Evolutionary conservation across 75 land plant species (phyloP), one percentile per base, ranked within the genome.

Genomic region (Cunninghamia lanceolata): DNA sequence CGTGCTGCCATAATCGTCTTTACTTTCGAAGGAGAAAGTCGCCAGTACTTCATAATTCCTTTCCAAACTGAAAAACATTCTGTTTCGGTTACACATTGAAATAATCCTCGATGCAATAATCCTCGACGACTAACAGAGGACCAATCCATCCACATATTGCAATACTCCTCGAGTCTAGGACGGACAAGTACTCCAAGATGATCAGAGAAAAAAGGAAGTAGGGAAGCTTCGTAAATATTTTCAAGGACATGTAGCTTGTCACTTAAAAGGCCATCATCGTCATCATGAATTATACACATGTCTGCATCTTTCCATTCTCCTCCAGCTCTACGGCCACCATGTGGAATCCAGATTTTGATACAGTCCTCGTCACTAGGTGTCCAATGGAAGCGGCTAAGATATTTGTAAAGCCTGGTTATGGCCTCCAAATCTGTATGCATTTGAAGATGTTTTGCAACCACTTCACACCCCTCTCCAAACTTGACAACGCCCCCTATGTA

Each of bases 131-230:
- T 43, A 3, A 8, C 46, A 0, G 46, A 43, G 6, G 46, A 43
- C 92, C 92, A 93, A 30, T n/a, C 42, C 3, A 59, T 84, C 94
- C 94, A 93, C 66, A 93, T 71, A 32, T 86, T 74, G 70, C 87
- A 85, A 77, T 89, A 93, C 46, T 93, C 92, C 9, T 91, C 91
- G 19, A 88, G 9, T 15, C 52, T 46, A 45, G 92, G 92, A 89
- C 63, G 40, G 9, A 82, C 25, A 54, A 34, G 81, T 4, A 93
- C 94, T 28, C 74, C 77, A 34, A 90, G 85, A 16, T 78, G 50
- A 0, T 19, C 32, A 2, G 86, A 86, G 79, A 93, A 93, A 85
- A 91, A 91, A 4, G 28, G 3, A 5, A 91, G 86, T 2, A 90
- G 4, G 1, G 68, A 3, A 21, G 34, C 2, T 2, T 91, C 86